phyloP scores from a whole-genome alignment of 805 yeast species.

The Blastobotrys muscicola region DNA sequence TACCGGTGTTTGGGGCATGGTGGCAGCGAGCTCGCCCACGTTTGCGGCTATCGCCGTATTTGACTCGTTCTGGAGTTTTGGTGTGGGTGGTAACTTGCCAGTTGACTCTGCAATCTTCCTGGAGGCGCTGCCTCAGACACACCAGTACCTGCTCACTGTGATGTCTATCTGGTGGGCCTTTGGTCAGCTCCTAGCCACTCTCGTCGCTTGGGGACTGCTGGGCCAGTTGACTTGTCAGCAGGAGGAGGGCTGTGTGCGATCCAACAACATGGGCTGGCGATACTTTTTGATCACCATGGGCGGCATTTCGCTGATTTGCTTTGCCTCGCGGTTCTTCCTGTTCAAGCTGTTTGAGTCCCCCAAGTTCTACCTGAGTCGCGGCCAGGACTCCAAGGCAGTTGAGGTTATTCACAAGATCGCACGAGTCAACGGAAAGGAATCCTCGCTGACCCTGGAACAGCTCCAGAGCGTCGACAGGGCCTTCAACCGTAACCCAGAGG shows the following conservation, averaged over 20 bases:
- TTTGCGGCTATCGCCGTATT: slow-evolving; percentile 42
- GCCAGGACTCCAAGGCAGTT: slow-evolving; percentile 41
- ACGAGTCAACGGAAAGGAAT: slow-evolving; percentile 32
- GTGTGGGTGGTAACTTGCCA: slow-evolving; percentile 48
- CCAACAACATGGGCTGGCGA: slow-evolving; percentile 51
- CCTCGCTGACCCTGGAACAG: slow-evolving; percentile 38
- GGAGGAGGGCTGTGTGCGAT: slow-evolving; percentile 35
- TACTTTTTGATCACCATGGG: slow-evolving; percentile 45
- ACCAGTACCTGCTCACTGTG: slow-evolving; percentile 42
- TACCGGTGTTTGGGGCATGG: slow-evolving; percentile 40
- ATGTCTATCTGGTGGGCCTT: slow-evolving; percentile 54
- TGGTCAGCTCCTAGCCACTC: slow-evolving; percentile 44
- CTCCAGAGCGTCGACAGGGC: slow-evolving; percentile 36
- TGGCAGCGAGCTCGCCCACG: slow-evolving; percentile 41
- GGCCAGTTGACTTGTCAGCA: slow-evolving; percentile 39
- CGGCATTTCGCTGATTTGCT: slow-evolving; percentile 40
- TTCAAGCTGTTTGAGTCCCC: slow-evolving; percentile 44
- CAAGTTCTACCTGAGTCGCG: slow-evolving; percentile 41
- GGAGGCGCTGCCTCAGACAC: slow-evolving; percentile 40
- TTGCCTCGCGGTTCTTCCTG: slow-evolving; percentile 37
- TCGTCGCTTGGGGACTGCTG: slow-evolving; percentile 46
- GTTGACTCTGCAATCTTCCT: slow-evolving; percentile 44
- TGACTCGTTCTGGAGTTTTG: slow-evolving; percentile 35
- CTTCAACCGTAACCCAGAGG: slow-evolving; percentile 1
- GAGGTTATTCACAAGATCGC: slow-evolving; percentile 39